Percentiles rank a stretch among this genome's conserved stretches.
These are phyloP conservation scores for Phytophthora melonis DNA, from an alignment of 352 stramenopile genomes.

Conservation along the genomic window DNA sequence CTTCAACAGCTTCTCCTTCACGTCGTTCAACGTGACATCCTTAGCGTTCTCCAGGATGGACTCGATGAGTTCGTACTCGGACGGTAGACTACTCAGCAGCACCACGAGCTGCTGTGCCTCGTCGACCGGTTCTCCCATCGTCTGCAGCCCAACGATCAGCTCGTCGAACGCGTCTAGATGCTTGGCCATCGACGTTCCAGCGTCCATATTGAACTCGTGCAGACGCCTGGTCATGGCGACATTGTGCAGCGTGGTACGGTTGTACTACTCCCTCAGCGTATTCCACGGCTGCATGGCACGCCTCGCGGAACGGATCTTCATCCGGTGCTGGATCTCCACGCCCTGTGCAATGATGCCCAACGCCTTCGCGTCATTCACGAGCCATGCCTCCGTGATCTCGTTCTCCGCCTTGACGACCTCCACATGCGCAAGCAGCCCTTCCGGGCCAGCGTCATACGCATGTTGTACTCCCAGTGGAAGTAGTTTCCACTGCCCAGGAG, in stretches of 20 bases:
- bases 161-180: constrained; percentile 43
- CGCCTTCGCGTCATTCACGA: too few relatives aligned
- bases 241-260: constrained; percentile 40
- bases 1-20: too few relatives aligned
- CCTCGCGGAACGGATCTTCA: constrained; percentile 23
- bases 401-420: too few relatives aligned
- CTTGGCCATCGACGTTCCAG: constrained; percentile 1
- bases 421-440: too few relatives aligned
- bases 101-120: constrained; percentile 34
- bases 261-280: constrained; percentile 30
- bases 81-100: constrained; percentile 22
- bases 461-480: too few relatives aligned
- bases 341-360: constrained; percentile 39
- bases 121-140: neutral
- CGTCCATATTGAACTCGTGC: neutral
- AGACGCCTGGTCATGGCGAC: constrained; percentile 20
- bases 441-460: too few relatives aligned
- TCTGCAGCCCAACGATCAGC: constrained; percentile 29
- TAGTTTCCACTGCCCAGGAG: too few relatives aligned
- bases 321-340: constrained; percentile 27
- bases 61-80: constrained; percentile 31
- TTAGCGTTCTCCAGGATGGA: constrained; percentile 27
- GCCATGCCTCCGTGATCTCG: too few relatives aligned
- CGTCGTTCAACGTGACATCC: constrained; percentile 18
- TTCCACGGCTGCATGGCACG: constrained; percentile 23